Evolutionary conservation across 129 eudicot species (phyloP).

Genomic region (Cynara cardunculus): DNA sequence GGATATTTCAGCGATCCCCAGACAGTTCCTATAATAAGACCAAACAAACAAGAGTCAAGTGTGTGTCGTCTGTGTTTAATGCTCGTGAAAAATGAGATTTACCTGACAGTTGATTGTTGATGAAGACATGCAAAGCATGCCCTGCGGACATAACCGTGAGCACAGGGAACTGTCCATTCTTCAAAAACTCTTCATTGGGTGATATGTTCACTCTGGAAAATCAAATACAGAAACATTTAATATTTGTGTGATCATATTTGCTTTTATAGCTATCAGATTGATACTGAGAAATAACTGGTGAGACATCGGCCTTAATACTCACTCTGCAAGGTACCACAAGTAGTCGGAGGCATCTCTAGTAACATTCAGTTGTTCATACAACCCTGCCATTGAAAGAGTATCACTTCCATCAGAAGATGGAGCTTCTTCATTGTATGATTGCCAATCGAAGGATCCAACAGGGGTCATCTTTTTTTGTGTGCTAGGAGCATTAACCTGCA

Average conservation of each 20-base stretch:
- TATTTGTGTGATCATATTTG: neutral
- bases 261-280: neutral
- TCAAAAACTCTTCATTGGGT: constrained; percentile 57
- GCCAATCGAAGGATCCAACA: constrained; percentile 56
- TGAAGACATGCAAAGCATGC: constrained; percentile 77
- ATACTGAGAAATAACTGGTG: neutral
- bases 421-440: constrained; percentile 70
- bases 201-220: constrained; percentile 51
- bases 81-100: constrained; percentile 5
- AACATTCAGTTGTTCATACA: constrained; percentile 71
- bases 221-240: neutral
- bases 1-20: constrained; percentile 66
- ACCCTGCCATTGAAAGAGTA: constrained; percentile 47
- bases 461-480: constrained; percentile 52
- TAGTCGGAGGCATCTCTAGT: constrained; percentile 90
- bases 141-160: constrained; percentile 93
- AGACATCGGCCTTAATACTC: constrained; percentile 9
- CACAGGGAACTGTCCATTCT: constrained; percentile 47
- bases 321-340: constrained; percentile 90
- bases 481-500: constrained; percentile 52
- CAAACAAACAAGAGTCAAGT: constrained; percentile 5
- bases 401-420: constrained; percentile 68
- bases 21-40: constrained; percentile 46
- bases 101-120: constrained; percentile 79
- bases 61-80: constrained; percentile 1